phyloP scores from a whole-genome alignment of 176 grass and related monocot genomes.

The Eleusine indica region DNA sequence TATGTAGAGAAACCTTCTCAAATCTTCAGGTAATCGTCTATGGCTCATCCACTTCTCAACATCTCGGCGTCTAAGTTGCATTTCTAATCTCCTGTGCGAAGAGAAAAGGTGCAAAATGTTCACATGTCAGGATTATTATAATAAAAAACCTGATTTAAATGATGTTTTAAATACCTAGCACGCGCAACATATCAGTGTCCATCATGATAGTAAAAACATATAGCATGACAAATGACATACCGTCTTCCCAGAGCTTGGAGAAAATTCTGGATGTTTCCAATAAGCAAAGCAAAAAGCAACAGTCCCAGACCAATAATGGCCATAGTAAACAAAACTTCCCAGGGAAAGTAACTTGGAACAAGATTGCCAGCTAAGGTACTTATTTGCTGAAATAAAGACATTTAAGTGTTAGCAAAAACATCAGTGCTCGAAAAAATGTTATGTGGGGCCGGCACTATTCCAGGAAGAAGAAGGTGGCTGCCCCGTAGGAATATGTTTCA shows the following conservation, averaged over 20 bases:
- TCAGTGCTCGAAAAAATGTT: no score
- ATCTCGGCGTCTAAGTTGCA: slow-evolving; percentile 96
- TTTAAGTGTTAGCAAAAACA: background rate
- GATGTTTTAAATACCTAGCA: background rate
- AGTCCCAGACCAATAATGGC: slow-evolving; percentile 91
- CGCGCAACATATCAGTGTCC: background rate
- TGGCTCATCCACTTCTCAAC: slow-evolving; percentile 99
- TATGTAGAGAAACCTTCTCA: slow-evolving; percentile 70
- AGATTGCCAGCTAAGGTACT: slow-evolving; percentile 92
- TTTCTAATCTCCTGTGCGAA: slow-evolving; percentile 77
- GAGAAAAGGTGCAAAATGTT: slow-evolving; percentile 4
- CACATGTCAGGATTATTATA: slow-evolving; percentile 21
- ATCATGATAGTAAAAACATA: slow-evolving; percentile 6
- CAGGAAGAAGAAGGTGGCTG: no score
- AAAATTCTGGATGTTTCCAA: slow-evolving; percentile 99
- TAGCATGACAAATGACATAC: slow-evolving; percentile 44
- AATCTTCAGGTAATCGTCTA: slow-evolving; percentile 80
- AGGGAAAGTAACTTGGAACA: slow-evolving; percentile 84
- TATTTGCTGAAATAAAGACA: slow-evolving; percentile 72
- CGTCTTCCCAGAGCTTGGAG: slow-evolving; percentile 96
- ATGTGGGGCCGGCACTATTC: no score
- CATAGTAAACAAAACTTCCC: slow-evolving; percentile 98
- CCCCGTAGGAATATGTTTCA: no score
- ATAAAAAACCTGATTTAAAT: background rate
- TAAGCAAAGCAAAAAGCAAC: slow-evolving; percentile 86